A percentile compares a stretch with the other conserved stretches of the same genome.
Conservation (phyloP, 768 basidiomycete genomes). For the Suillus plorans region DNA sequence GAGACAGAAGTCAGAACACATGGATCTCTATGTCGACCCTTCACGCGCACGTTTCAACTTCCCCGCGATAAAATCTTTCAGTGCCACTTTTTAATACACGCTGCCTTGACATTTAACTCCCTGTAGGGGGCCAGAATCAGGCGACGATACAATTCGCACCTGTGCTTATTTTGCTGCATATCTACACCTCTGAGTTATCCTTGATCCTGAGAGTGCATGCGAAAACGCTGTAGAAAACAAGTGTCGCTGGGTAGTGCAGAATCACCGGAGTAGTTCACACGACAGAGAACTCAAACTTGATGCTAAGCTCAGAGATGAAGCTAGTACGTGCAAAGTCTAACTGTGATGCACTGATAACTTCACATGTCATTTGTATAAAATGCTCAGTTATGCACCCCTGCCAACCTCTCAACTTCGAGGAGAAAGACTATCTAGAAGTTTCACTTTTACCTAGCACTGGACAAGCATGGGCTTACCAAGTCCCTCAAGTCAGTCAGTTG, state of each 20-base stretch:
- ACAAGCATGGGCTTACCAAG: conserved; percentile 93
- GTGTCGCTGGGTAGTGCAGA: conserved; percentile 88
- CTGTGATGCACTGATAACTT: neutral
- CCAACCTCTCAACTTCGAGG: conserved; percentile 79
- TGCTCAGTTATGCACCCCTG: conserved; percentile 89
- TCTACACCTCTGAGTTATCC: conserved; percentile 77
- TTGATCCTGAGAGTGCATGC: conserved; percentile 86
- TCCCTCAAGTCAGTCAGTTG: conserved; percentile 98
- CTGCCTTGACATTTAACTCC: neutral
- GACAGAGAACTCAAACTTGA: conserved; percentile 96
- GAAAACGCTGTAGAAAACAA: conserved; percentile 99
- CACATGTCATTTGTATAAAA: conserved; percentile 50
- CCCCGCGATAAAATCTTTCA: conserved; percentile 90
- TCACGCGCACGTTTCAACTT: conserved; percentile 84
- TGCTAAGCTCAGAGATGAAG: conserved; percentile 89
- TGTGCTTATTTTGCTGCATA: conserved; percentile 57
- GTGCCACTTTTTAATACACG: conserved; percentile 21
- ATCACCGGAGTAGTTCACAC: conserved; percentile 91
- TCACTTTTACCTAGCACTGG: conserved; percentile 89
- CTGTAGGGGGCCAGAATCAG: conserved; percentile 38
- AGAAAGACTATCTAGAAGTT: conserved; percentile 99
- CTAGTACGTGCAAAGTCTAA: conserved; percentile 57
- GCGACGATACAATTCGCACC: conserved; percentile 42
- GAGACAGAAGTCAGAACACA: conserved; percentile 91
- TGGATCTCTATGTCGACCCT: conserved; percentile 93